phyloP scores from a whole-genome alignment of 2,329 filamentous ascomycete species.

The Incumbomyces delicatus region DNA sequence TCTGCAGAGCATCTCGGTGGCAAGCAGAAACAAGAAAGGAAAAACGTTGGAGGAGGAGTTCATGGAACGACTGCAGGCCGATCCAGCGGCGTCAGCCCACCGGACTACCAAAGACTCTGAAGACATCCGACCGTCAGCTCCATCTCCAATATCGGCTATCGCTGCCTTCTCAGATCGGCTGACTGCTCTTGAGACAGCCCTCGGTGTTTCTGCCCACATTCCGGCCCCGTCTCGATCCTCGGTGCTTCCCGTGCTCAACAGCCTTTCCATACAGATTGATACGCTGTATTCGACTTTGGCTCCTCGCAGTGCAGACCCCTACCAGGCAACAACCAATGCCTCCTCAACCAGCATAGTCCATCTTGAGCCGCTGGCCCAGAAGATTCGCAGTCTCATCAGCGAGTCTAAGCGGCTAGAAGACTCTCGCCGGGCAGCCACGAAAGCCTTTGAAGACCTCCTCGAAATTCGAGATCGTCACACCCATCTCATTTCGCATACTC shows the following conservation, averaged over 20 bases:
- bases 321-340: constrained; percentile 13
- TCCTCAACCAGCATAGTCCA: constrained; percentile 28
- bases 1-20: constrained; percentile 52
- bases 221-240: constrained; percentile 46
- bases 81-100: constrained; percentile 2
- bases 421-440: constrained; percentile 33
- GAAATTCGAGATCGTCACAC: constrained; percentile 28
- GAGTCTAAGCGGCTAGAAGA: constrained; percentile 36
- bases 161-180: constrained; percentile 83
- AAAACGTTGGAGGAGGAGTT: constrained; percentile 15
- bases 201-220: constrained; percentile 60
- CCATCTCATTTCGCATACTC: constrained; percentile 18
- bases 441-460: constrained; percentile 33
- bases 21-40: constrained; percentile 1
- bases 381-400: constrained; percentile 34
- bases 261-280: constrained; percentile 69
- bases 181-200: constrained; percentile 63
- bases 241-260: constrained; percentile 71
- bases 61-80: constrained; percentile 8
- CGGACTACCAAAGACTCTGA: constrained; percentile 8
- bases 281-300: constrained; percentile 50
- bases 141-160: constrained; percentile 59
- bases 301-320: constrained; percentile 25
- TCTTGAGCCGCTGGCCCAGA: constrained; percentile 34
- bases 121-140: constrained; percentile 24